phyloP scores from a whole-genome alignment of 345 rosid species.

The Theobroma cacao region DNA sequence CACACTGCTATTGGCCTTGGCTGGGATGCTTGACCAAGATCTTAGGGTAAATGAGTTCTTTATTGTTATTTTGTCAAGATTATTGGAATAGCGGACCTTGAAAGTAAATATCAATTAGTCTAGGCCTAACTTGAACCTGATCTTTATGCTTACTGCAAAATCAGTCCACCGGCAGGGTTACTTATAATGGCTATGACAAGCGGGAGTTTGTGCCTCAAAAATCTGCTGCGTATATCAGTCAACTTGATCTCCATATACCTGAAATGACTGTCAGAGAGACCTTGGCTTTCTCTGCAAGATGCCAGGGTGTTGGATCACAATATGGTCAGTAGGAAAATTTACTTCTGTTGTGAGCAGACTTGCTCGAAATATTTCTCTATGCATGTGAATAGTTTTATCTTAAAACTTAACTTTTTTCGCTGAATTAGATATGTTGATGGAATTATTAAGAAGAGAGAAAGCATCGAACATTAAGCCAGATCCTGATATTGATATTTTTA shows the following conservation, averaged over 20 bases:
- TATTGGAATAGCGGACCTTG: neutral
- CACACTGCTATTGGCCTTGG: slow-evolving; percentile 12
- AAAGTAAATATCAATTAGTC: neutral
- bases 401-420: neutral
- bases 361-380: neutral
- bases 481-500: slow-evolving; percentile 71
- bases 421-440: slow-evolving; percentile 61
- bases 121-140: neutral
- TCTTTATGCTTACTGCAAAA: too few relatives aligned
- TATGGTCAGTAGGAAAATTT: slow-evolving; percentile 36
- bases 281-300: slow-evolving; percentile 75
- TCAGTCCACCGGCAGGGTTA: slow-evolving; percentile 39
- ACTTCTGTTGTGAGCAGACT: neutral
- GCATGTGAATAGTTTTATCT: neutral
- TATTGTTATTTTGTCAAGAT: neutral
- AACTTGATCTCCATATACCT: slow-evolving; percentile 73
- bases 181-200: slow-evolving; percentile 57
- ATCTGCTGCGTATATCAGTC: slow-evolving; percentile 55
- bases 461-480: slow-evolving; percentile 62
- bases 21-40: slow-evolving; percentile 29
- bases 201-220: slow-evolving; percentile 42
- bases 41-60: slow-evolving; percentile 16
- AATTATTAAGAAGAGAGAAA: slow-evolving; percentile 73
- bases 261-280: slow-evolving; percentile 92
- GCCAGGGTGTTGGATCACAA: slow-evolving; percentile 70